Percentiles rank a stretch among this genome's conserved stretches.
Evolutionary conservation across 2,329 filamentous ascomycete genomes (phyloP).

Genomic region (Neofusicoccum kwambonambiense): DNA sequence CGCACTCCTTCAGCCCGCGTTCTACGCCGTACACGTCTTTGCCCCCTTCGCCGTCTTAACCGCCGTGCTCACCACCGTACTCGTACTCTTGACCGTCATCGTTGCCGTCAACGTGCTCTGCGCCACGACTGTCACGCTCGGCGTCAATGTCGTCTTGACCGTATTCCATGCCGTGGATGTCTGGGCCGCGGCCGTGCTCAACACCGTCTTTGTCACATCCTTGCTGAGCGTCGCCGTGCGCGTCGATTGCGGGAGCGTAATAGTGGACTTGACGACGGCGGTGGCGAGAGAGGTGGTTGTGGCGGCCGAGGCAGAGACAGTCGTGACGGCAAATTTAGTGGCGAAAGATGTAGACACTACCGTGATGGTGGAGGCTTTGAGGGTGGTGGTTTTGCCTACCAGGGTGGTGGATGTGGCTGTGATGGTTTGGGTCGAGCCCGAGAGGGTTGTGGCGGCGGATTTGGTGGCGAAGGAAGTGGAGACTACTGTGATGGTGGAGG

Average conservation of each 20-base stretch:
- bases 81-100: constrained; percentile 20
- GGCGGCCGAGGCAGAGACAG: constrained; percentile 22
- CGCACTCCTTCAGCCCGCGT: neutral
- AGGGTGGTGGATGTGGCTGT: neutral
- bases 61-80: constrained; percentile 18
- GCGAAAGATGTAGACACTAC: neutral
- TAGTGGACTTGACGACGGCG: neutral
- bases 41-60: constrained; percentile 24
- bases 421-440: neutral
- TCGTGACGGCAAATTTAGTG: constrained; percentile 23
- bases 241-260: neutral
- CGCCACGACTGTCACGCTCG: constrained; percentile 20
- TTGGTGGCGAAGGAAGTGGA: constrained; percentile 11
- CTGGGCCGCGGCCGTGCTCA: constrained; percentile 21
- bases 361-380: neutral
- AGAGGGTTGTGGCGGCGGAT: constrained; percentile 18
- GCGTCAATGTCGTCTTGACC: constrained; percentile 25
- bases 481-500: neutral
- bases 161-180: constrained; percentile 24
- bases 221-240: neutral
- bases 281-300: constrained; percentile 21
- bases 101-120: constrained; percentile 22
- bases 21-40: constrained; percentile 17
- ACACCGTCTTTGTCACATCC: neutral
- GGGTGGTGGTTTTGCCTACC: neutral